Conservation (phyloP, 139 green algal genomes). For the Chlorella sp. region DNA sequence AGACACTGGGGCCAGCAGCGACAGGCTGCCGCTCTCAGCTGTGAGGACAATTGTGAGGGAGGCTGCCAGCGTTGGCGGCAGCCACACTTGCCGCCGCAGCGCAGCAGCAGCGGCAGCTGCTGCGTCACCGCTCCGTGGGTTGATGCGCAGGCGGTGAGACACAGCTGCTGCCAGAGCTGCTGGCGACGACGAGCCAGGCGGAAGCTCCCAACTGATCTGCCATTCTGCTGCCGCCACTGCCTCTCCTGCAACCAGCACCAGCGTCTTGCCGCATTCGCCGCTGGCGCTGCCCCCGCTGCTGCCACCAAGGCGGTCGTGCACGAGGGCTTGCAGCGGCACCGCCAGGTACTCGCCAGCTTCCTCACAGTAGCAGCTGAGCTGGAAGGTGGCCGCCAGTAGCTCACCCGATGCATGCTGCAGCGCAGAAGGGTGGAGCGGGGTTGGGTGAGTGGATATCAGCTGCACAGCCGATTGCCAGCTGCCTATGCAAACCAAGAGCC, state of each 20-base stretch:
- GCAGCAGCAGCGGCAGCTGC: not conserved
- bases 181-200: not conserved
- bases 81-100: not conserved
- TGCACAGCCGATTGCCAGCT: no score
- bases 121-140: conserved; percentile 3
- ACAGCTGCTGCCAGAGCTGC: not conserved
- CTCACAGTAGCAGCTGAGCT: conserved; percentile 8
- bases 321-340: not conserved
- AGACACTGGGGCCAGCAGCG: conserved; percentile 19
- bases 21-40: not conserved
- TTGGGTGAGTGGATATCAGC: no score
- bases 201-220: conserved; percentile 22
- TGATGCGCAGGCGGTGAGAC: conserved; percentile 38
- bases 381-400: conserved; percentile 4
- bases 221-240: not conserved
- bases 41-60: conserved; percentile 40
- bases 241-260: conserved; percentile 1
- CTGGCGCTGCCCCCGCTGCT: not conserved
- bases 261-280: not conserved
- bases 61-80: conserved; percentile 22
- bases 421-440: not conserved
- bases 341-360: not conserved
- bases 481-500: not conserved
- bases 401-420: conserved; percentile 3
- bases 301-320: not conserved